Percentiles rank a stretch among this genome's conserved stretches.
Evolutionary conservation across 1,139 yeast species (phyloP).

Genomic region (Debaryomycetaceae sp.): DNA sequence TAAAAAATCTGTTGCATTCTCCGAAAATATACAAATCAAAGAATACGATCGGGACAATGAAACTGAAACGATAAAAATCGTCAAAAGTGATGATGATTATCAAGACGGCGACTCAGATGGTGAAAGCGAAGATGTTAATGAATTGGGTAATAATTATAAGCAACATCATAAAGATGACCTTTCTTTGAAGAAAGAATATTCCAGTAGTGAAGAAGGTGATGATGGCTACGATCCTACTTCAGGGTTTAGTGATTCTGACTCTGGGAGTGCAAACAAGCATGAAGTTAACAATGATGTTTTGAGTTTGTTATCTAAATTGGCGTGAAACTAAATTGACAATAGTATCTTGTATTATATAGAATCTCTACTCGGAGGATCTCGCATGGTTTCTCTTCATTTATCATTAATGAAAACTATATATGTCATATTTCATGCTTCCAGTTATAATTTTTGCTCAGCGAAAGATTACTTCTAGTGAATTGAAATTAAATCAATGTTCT

Average conservation of each 20-base stretch:
- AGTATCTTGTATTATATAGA: not conserved
- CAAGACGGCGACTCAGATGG: constrained; percentile 16
- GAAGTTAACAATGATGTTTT: constrained; percentile 18
- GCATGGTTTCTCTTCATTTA: not conserved
- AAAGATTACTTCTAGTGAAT: too few relatives aligned
- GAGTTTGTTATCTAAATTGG: constrained; percentile 35
- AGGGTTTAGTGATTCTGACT: constrained; percentile 5
- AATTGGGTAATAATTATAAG: constrained; percentile 13
- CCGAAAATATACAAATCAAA: constrained; percentile 44
- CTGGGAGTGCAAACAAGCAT: constrained; percentile 1
- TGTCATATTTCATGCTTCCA: too few relatives aligned
- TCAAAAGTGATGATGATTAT: constrained; percentile 19
- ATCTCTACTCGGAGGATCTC: not conserved
- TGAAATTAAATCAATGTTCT: not conserved
- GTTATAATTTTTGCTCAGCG: too few relatives aligned
- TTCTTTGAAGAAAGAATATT: constrained; percentile 26
- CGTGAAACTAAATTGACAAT: constrained; percentile 8
- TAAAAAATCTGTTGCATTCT: constrained; percentile 41
- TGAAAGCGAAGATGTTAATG: constrained; percentile 16
- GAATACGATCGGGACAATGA: constrained; percentile 41
- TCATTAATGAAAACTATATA: too few relatives aligned
- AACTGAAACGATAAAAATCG: constrained; percentile 16
- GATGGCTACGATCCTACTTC: constrained; percentile 13
- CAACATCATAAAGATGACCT: constrained; percentile 30
- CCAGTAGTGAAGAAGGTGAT: constrained; percentile 7